Evolutionary conservation across 768 basidiomycete genomes (phyloP), one percentile per base, ranked within the genome.

Genomic region (Cystofilobasidium bisporidii): DNA sequence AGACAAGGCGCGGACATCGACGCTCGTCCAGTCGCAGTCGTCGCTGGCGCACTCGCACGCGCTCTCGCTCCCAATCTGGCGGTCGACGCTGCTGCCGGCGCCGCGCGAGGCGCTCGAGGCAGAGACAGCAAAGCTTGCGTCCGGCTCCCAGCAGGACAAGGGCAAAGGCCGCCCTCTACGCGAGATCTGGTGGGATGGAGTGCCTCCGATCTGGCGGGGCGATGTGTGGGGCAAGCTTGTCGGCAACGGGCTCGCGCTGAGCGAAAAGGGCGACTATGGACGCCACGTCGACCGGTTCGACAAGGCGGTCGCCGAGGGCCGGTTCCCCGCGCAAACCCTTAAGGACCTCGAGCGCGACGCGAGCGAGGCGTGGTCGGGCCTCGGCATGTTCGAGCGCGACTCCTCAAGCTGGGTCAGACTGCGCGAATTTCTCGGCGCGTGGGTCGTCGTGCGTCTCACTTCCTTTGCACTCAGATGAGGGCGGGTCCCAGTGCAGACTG

Each of bases 381-480:
- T 68, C 32, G 61, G 45, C 32, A 48, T 68, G 30, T 68, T 63
- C 33, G 61, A 33, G 28, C 62, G 55, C 20, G 67, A 32, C 18
- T 41, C 61, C 1, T 32, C 40, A 5, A 59, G 61, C 60, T 68
- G 61, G 38, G 33, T 15, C 11, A 32, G 43, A 11, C 24, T 68
- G 57, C 50, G 67, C n/a, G 67, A 68, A 47, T 68, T 68, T 12
- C 33, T 68, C 0, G 67, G 67, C 14, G 67, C 67, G 38, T 68
- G 67, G 67, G 61, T 68, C 8, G 67, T 68, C 26, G 67, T 68
- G 41, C 55, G 67, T 62, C 6, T 17, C 0, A 10, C 38, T 17
- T 28, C 2, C 28, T 50, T 53, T 22, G 17, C 1, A 5, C 17
- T 10, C 28, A n/a, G n/a, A n/a, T n/a, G n/a, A n/a, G n/a, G n/a